phyloP scores from a whole-genome alignment of 768 basidiomycete genomes.

The Suillus ampliporus region DNA sequence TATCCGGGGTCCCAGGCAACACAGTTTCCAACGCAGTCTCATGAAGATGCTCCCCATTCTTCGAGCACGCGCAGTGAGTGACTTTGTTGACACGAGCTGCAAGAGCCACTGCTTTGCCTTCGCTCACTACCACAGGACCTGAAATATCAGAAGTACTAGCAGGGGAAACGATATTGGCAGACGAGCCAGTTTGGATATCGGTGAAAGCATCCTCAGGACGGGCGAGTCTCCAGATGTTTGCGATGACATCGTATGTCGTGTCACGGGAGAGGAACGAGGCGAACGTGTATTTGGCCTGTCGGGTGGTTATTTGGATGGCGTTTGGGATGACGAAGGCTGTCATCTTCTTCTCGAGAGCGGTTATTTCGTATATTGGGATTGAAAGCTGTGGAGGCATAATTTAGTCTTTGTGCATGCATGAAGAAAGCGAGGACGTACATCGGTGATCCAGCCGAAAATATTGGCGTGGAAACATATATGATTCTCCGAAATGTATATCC shows the following conservation, averaged over 20 bases:
- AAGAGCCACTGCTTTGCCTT: background rate
- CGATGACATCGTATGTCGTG: slow-evolving; percentile 94
- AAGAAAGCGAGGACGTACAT: slow-evolving; percentile 60
- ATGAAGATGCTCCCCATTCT: slow-evolving; percentile 67
- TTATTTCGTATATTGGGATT: slow-evolving; percentile 88
- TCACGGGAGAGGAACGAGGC: slow-evolving; percentile 97
- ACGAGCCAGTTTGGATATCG: slow-evolving; percentile 23
- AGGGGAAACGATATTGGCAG: slow-evolving; percentile 25
- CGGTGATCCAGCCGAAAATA: slow-evolving; percentile 98
- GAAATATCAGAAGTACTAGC: slow-evolving; percentile 24
- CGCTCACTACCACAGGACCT: slow-evolving; percentile 13
- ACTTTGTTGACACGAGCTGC: slow-evolving; percentile 48
- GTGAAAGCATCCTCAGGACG: slow-evolving; percentile 63
- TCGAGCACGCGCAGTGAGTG: slow-evolving; percentile 78
- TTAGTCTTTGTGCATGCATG: slow-evolving; percentile 16
- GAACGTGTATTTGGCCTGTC: slow-evolving; percentile 86
- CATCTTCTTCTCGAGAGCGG: slow-evolving; percentile 92
- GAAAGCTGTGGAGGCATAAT: slow-evolving; percentile 58
- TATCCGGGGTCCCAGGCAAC: slow-evolving; percentile 91
- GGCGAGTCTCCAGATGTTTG: slow-evolving; percentile 93
- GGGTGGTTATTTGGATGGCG: slow-evolving; percentile 89
- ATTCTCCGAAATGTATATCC: slow-evolving; percentile 97
- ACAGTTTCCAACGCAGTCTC: slow-evolving; percentile 80
- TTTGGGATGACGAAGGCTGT: slow-evolving; percentile 98
- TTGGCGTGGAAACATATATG: slow-evolving; percentile 99